phyloP scores from a whole-genome alignment of 192 early-diverging fungal genomes.

The Coemansia sp. region DNA sequence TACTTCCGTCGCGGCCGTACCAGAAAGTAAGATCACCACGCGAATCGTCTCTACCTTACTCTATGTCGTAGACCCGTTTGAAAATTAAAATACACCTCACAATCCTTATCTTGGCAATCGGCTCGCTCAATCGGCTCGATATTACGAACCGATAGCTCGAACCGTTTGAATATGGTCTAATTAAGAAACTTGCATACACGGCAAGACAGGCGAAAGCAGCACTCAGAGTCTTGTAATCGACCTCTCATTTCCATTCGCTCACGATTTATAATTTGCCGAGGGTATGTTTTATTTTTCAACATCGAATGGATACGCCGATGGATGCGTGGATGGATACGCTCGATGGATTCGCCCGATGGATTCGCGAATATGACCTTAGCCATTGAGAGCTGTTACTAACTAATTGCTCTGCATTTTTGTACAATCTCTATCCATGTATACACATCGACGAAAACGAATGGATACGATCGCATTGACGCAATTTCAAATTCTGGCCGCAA shows the following conservation, averaged over 20 bases:
- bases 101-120: neutral
- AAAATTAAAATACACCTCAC: neutral
- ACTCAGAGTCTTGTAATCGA: neutral
- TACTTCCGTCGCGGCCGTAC: slow-evolving; percentile 66
- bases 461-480: neutral
- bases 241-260: neutral
- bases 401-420: neutral
- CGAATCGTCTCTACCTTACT: neutral
- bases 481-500: neutral
- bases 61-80: too few species aligned
- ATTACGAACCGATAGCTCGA: neutral
- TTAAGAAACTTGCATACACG: neutral
- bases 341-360: neutral
- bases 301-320: slow-evolving; percentile 4
- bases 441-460: neutral
- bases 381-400: neutral
- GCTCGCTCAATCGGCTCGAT: neutral
- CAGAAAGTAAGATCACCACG: slow-evolving; percentile 27
- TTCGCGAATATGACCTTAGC: neutral
- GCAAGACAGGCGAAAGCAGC: neutral
- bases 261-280: slow-evolving; percentile 2
- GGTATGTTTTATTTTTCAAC: neutral
- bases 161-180: neutral
- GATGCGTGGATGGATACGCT: neutral
- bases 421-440: neutral